Evolutionary conservation across 129 eudicot genomes (phyloP).

Genomic region (Oenanthe sinensis): DNA sequence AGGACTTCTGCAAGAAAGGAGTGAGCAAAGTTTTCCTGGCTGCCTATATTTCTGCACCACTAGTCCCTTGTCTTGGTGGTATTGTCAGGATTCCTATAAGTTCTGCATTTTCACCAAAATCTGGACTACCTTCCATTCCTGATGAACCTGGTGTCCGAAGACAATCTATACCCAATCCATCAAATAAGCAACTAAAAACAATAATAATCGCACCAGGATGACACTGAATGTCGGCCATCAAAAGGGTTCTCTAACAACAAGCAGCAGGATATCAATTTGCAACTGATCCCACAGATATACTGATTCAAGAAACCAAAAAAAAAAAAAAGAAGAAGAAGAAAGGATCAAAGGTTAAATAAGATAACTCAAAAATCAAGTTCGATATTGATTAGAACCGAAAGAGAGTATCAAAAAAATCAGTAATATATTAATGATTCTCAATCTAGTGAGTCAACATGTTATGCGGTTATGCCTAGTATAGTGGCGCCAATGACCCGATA

Average conservation of each 20-base stretch:
- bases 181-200: neutral
- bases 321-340: too few relatives aligned
- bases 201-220: slow-evolving; percentile 68
- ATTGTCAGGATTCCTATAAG: slow-evolving; percentile 59
- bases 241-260: slow-evolving; percentile 45
- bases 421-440: neutral
- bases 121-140: slow-evolving; percentile 95
- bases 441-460: neutral
- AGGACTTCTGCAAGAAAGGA: too few relatives aligned
- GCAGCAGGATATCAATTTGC: slow-evolving; percentile 72
- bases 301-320: slow-evolving; percentile 34
- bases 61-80: slow-evolving; percentile 63
- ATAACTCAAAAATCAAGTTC: slow-evolving; percentile 11
- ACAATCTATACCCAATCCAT: neutral
- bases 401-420: neutral
- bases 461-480: neutral
- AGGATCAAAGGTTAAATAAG: slow-evolving; percentile 3
- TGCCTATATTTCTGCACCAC: slow-evolving; percentile 91
- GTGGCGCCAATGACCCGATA: neutral
- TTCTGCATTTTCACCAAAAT: slow-evolving; percentile 54
- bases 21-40: neutral
- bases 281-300: slow-evolving; percentile 72
- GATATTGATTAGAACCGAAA: neutral
- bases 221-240: slow-evolving; percentile 53
- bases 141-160: slow-evolving; percentile 13